Evolutionary conservation across 2,329 filamentous ascomycete species (phyloP).

Genomic region (Fusarium sp.): DNA sequence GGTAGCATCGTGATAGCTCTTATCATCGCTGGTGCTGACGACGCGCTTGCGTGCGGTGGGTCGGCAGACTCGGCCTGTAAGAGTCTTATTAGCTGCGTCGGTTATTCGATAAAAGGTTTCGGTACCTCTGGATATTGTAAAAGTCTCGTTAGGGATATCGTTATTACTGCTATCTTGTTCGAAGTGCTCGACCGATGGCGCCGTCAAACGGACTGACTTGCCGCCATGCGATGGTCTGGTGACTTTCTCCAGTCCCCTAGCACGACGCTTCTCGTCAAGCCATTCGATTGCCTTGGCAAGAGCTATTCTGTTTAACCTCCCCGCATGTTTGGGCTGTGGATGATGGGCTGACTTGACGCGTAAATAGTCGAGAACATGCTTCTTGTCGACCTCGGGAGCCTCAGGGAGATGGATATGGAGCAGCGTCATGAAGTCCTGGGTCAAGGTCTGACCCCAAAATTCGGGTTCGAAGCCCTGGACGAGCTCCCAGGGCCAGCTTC

Average conservation of each 20-base stretch:
- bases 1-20: too few relatives aligned
- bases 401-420: background rate
- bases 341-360: background rate
- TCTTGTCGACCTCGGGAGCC: background rate
- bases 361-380: background rate
- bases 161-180: background rate
- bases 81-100: background rate
- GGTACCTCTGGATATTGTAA: background rate
- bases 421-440: background rate
- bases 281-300: conserved; percentile 1
- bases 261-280: conserved; percentile 1
- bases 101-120: too few relatives aligned
- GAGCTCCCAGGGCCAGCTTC: conserved; percentile 18
- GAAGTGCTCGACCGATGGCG: too few relatives aligned
- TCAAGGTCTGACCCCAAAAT: background rate
- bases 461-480: background rate
- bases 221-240: background rate
- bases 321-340: rapidly evolving
- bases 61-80: background rate
- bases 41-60: background rate
- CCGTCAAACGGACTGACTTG: background rate
- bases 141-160: too few relatives aligned
- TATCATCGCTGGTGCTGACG: background rate
- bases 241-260: too few relatives aligned
- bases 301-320: background rate